phyloP scores from a whole-genome alignment of 2,329 filamentous ascomycete species.

The Colletotrichum sojae region DNA sequence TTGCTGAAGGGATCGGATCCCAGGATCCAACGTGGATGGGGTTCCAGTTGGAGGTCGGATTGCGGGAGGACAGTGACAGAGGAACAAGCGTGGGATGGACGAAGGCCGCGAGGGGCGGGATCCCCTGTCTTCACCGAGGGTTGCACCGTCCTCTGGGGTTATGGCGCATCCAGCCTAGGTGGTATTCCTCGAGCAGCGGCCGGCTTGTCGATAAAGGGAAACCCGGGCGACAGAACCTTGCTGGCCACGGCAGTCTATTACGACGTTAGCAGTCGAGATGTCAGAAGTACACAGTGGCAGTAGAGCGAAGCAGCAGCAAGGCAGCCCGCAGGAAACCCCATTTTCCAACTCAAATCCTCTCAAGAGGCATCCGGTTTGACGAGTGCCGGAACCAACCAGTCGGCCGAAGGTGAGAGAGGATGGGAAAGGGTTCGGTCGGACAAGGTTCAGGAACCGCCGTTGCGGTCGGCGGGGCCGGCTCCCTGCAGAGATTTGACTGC shows the following conservation, averaged over 20 bases:
- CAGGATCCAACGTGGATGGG: conserved; percentile 32
- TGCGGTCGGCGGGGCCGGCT: conserved; percentile 33
- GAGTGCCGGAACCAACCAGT: conserved; percentile 19
- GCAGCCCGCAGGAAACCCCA: conserved; percentile 31
- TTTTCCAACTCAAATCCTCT: conserved; percentile 15
- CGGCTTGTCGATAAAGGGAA: conserved; percentile 36
- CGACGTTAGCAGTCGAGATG: conserved; percentile 15
- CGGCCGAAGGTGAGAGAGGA: not conserved
- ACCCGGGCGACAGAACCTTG: conserved; percentile 18
- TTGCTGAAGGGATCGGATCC: conserved; percentile 38
- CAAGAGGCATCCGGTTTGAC: conserved; percentile 24
- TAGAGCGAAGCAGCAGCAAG: conserved; percentile 1
- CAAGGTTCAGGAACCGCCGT: conserved; percentile 33
- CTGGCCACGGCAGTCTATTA: conserved; percentile 26
- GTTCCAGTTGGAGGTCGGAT: conserved; percentile 22
- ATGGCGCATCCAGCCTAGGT: conserved; percentile 16
- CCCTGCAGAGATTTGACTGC: not conserved
- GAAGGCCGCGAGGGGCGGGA: conserved; percentile 10
- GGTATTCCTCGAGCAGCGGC: conserved; percentile 2
- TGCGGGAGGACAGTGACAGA: conserved; percentile 25
- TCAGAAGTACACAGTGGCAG: too few species aligned
- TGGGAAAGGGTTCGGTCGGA: conserved; percentile 33
- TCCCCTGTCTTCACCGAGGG: conserved; percentile 20
- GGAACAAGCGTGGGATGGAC: conserved; percentile 18
- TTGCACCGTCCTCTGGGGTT: conserved; percentile 24